Conservation (phyloP, 2,329 filamentous ascomycete species). For the Fusarium hainanense region DNA sequence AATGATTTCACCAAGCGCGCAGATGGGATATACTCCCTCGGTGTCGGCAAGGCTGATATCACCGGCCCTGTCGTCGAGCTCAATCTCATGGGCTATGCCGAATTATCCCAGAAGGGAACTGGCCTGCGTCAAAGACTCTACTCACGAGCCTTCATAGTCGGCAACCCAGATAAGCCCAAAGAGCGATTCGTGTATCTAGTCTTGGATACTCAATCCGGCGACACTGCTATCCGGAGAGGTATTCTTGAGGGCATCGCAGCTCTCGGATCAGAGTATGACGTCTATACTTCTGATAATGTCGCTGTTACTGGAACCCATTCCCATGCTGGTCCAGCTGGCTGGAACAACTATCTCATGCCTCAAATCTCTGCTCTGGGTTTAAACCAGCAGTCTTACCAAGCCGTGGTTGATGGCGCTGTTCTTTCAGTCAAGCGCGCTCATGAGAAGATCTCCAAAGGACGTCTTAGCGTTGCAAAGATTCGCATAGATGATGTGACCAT, state of each 20-base stretch:
- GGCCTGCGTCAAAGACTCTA: slow-evolving; percentile 1
- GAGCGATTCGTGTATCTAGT: not conserved
- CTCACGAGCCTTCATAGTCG: slow-evolving; percentile 5
- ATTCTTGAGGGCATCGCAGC: not conserved
- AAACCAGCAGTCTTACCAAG: slow-evolving; percentile 12
- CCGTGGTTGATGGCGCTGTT: slow-evolving; percentile 5
- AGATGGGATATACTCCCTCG: not conserved
- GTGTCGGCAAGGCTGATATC: slow-evolving; percentile 10
- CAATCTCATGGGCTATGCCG: slow-evolving; percentile 19
- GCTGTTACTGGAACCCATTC: slow-evolving; percentile 4
- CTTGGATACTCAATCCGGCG: not conserved
- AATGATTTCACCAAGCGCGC: not conserved
- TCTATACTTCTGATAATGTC: slow-evolving; percentile 1
- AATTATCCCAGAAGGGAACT: not conserved
- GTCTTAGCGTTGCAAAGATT: slow-evolving; percentile 5
- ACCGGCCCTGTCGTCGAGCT: slow-evolving; percentile 17
- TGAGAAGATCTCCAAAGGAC: not conserved
- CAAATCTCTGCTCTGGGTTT: slow-evolving; percentile 1
- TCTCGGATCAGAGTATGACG: not conserved
- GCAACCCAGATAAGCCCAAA: not conserved
- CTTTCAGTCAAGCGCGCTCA: not conserved
- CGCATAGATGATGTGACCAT: slow-evolving; percentile 10
- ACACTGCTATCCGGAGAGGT: slow-evolving; percentile 6
- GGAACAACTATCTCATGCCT: slow-evolving; percentile 20
- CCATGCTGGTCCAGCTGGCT: slow-evolving; percentile 2